Base-by-base conservation (phyloP, 2,329 filamentous ascomycete species). In the Pezicula neosporulosa region DNA sequence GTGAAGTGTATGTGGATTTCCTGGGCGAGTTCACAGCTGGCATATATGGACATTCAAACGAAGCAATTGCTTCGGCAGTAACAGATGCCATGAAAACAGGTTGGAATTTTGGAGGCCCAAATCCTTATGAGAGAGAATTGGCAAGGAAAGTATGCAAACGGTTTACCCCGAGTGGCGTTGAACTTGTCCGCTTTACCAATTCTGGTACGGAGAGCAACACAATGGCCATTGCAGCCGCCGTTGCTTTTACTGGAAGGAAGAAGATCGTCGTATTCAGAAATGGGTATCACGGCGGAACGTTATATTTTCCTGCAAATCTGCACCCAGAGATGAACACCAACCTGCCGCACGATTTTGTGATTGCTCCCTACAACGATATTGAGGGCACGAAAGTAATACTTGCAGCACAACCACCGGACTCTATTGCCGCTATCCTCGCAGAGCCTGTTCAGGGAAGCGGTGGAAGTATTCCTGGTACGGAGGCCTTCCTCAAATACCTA, bases 371-470 rank as follows among this genome's bases (percentile, higher is more conserved):
- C 63, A 88, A 89, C 53, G 77, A 87, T 48, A 57, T 78, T 67
- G 41, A 70, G 0, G 71, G 71, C 3, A 76, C 78, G 0, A 66
- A 64, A 6, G 55, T 54, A 2, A 70, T 77, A 10, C 71, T 85
- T 7, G 62, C 70, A 6, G 59, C 54, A 38, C 24, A 56, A 1
- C 50, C 52, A 12, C 47, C 52, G 30, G 52, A 72, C 1, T 72
- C 75, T 8, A 65, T 89, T 4, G 61, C 61, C 18, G 60, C 59
- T 0, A 81, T 89, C 18, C 60, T 90, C 2, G 70, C 89, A 0
- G 86, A 89, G 65, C 76, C 76, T 0, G 82, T 90, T 76, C 82
- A 87, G 56, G 84, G 83, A 0, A 74, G 77, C 3, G 83, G 77
- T 0, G 85, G 85, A 0, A 80, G 77, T 48, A 75, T 83, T 6